Conservation (phyloP, 2,329 filamentous ascomycete genomes). For the Calonectria multiphialidica region DNA sequence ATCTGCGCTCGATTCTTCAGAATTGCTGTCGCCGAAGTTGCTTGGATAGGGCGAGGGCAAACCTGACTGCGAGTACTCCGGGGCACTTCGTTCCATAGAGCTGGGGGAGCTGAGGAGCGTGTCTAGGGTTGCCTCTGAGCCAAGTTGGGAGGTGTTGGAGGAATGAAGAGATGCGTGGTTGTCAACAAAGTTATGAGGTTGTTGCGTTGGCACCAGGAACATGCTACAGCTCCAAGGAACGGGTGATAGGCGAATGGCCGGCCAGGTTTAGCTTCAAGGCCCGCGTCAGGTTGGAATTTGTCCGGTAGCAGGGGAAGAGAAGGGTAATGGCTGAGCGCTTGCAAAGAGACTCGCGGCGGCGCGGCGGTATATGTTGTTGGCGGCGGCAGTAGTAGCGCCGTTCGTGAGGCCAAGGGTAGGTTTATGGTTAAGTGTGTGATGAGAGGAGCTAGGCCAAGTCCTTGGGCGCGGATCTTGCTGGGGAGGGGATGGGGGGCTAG, state of each 20-base stretch:
- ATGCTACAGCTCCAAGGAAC: constrained; percentile 49
- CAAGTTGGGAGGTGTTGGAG: constrained; percentile 35
- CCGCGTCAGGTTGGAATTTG: constrained; percentile 48
- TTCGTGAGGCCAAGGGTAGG: constrained; percentile 44
- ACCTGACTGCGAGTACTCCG: constrained; percentile 90
- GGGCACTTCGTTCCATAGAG: constrained; percentile 72
- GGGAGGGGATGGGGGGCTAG: constrained; percentile 43
- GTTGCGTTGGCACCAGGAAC: constrained; percentile 50
- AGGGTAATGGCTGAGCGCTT: constrained; percentile 46
- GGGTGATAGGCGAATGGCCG: constrained; percentile 44
- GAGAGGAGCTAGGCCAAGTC: constrained; percentile 48
- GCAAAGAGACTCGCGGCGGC: constrained; percentile 47
- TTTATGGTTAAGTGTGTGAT: constrained; percentile 49
- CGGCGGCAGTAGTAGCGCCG: constrained; percentile 50
- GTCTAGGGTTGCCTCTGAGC: constrained; percentile 43
- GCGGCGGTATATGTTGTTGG: constrained; percentile 52
- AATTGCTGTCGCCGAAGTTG: constrained; percentile 76
- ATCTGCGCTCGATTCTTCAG: constrained; percentile 91
- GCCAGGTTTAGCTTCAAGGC: constrained; percentile 49
- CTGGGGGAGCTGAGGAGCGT: constrained; percentile 42
- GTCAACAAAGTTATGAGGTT: constrained; percentile 48
- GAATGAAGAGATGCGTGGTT: constrained; percentile 39
- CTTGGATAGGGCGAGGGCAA: constrained; percentile 80
- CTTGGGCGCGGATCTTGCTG: constrained; percentile 49
- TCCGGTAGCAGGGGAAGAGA: constrained; percentile 44